These are phyloP conservation scores for Sungouiozyma intestinalis DNA, from an alignment of 805 yeast genomes.

Conservation along the genomic window DNA sequence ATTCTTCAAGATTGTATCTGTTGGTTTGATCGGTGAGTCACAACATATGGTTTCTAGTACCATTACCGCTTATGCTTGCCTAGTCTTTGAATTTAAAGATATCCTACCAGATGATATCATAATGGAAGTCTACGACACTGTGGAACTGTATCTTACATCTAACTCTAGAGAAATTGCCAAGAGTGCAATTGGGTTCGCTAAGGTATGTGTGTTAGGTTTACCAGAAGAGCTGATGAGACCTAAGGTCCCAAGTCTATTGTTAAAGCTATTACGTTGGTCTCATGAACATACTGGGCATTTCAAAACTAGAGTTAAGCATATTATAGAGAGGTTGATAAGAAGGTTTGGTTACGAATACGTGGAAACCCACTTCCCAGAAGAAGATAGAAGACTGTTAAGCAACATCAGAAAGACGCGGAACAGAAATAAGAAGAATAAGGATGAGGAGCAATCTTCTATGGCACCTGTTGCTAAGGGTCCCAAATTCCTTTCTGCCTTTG, in stretches of 20 bases:
- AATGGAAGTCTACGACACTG: conserved; percentile 71
- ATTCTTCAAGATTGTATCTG: conserved; percentile 85
- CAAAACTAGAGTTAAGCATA: conserved; percentile 85
- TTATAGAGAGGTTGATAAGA: conserved; percentile 82
- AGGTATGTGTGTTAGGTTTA: conserved; percentile 73
- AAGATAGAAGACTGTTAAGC: conserved; percentile 69
- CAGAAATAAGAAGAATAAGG: conserved; percentile 66
- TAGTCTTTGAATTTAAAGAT: conserved; percentile 76
- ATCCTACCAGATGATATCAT: conserved; percentile 49
- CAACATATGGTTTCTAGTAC: conserved; percentile 98
- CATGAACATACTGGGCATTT: conserved; percentile 94
- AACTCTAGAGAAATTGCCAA: conserved; percentile 89
- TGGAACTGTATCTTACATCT: conserved; percentile 82
- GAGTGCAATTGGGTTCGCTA: conserved; percentile 87
- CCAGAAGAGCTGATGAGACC: conserved; percentile 67
- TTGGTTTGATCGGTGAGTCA: conserved; percentile 89
- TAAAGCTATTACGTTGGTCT: conserved; percentile 79
- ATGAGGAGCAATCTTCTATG: conserved; percentile 12
- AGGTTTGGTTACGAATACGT: conserved; percentile 84
- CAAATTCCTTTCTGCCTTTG: conserved; percentile 76
- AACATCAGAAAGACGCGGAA: conserved; percentile 81
- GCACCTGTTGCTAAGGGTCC: conserved; percentile 28
- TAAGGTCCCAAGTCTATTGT: conserved; percentile 54
- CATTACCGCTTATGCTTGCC: conserved; percentile 78
- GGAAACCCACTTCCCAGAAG: conserved; percentile 79